Evolutionary conservation across 495 filamentous ascomycete species (phyloP).

Genomic region (Clohesyomyces aquaticus): DNA sequence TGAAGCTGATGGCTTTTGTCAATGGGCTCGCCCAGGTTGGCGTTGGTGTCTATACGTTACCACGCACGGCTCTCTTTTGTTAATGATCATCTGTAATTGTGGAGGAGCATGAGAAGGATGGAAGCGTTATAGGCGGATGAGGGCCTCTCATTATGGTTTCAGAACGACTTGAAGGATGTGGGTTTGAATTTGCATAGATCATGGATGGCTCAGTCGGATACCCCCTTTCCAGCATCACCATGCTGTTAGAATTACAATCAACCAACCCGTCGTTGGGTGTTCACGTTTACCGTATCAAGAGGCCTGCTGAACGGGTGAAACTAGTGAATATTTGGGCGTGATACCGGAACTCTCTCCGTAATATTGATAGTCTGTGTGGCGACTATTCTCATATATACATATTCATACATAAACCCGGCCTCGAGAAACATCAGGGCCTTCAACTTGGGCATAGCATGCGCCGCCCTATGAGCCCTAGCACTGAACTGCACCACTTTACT

Average conservation of each 20-base stretch:
- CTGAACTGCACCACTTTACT: too few species aligned
- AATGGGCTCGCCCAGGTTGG: not conserved
- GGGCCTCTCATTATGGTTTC: not conserved
- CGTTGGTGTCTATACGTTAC: constrained; percentile 2
- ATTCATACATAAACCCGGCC: too few species aligned
- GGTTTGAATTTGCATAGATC: constrained; percentile 16
- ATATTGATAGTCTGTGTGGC: too few species aligned
- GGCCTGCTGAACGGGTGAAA: too few species aligned
- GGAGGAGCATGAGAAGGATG: not conserved
- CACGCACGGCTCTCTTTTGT: constrained; percentile 9
- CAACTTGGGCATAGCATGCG: too few species aligned
- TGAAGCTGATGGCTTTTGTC: not conserved
- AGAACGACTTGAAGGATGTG: not conserved
- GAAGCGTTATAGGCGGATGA: not conserved
- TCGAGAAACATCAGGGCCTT: too few species aligned
- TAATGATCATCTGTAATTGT: not conserved
- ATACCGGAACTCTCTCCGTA: too few species aligned
- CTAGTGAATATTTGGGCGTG: too few species aligned
- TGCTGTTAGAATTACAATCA: constrained; percentile 18
- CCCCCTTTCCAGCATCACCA: constrained; percentile 14
- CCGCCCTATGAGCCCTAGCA: too few species aligned
- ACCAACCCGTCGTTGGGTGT: not conserved
- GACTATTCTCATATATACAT: too few species aligned
- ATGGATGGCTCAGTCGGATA: constrained; percentile 11
- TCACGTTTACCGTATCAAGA: too few species aligned